Percentiles rank a stretch among this genome's conserved stretches.
Conservation (phyloP, 352 stramenopile genomes). For the Pythium diclinum region DNA sequence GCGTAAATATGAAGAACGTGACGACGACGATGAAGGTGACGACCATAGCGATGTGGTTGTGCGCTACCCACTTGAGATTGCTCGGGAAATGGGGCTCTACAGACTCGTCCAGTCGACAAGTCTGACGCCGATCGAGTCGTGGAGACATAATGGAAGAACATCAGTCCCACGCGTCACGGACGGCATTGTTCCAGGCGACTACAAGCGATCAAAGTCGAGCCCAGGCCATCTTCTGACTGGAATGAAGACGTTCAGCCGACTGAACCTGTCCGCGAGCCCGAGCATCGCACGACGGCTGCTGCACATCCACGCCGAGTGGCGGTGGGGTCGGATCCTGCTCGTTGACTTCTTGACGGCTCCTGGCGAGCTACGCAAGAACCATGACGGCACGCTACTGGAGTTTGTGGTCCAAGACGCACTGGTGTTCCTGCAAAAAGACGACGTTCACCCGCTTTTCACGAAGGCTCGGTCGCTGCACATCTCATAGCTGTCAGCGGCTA, state of each 20-base stretch:
- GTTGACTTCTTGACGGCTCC: constrained; percentile 21
- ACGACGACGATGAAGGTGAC: not conserved
- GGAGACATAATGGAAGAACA: not conserved
- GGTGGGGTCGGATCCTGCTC: constrained; percentile 28
- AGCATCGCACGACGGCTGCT: too few species aligned
- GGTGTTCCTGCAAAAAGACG: constrained; percentile 5
- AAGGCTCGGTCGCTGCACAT: not conserved
- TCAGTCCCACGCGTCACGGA: too few species aligned
- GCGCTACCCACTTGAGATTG: constrained; percentile 13
- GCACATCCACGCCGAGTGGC: constrained; percentile 28
- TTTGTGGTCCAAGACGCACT: constrained; percentile 44
- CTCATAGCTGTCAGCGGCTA: too few species aligned
- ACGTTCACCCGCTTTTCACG: constrained; percentile 6
- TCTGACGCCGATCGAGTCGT: constrained; percentile 6
- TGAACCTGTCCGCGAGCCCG: too few species aligned
- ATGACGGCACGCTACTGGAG: constrained; percentile 28
- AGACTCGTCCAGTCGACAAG: not conserved
- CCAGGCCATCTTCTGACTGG: too few species aligned
- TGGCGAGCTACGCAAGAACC: constrained; percentile 11
- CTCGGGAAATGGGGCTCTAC: constrained; percentile 20
- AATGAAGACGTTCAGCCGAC: too few species aligned
- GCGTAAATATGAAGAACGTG: not conserved
- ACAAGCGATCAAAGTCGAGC: too few species aligned
- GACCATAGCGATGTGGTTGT: not conserved
- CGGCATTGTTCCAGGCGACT: too few species aligned